Percentiles rank a stretch among this genome's conserved stretches.
These are phyloP conservation scores for Ophiostoma sp. DNA, from an alignment of 2,329 filamentous ascomycete species.

Conservation along the genomic window DNA sequence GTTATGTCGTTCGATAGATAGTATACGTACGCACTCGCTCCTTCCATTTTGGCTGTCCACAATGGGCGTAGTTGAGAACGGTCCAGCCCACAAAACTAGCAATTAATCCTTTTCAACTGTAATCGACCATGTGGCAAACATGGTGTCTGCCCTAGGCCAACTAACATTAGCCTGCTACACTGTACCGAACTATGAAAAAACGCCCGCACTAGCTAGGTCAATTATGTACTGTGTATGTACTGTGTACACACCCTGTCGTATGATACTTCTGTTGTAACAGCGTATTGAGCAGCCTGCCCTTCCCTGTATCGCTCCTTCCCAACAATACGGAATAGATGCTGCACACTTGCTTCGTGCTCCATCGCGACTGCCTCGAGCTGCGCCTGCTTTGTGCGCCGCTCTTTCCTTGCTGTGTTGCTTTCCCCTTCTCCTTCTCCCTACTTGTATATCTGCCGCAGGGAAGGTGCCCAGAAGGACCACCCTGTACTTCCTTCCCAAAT, in stretches of 20 bases:
- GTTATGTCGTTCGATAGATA: too few species aligned
- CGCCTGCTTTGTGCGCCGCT: not conserved
- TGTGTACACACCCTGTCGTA: too few species aligned
- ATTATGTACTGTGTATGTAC: too few species aligned
- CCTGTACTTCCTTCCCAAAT: constrained; percentile 2
- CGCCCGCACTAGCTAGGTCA: not conserved
- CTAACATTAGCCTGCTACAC: not conserved
- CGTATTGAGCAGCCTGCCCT: not conserved
- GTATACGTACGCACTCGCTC: not conserved
- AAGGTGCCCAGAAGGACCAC: not conserved
- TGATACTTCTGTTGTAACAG: too few species aligned
- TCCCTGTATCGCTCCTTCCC: constrained; percentile 1
- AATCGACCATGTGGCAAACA: constrained; percentile 8
- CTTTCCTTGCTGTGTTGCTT: not conserved
- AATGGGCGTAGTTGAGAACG: not conserved
- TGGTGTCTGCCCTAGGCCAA: not conserved
- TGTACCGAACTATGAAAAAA: not conserved
- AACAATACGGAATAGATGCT: constrained; percentile 9
- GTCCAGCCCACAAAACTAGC: not conserved
- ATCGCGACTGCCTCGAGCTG: not conserved
- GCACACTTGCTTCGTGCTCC: not conserved
- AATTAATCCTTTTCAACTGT: not conserved
- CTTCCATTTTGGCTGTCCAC: not conserved
- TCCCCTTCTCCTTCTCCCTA: too few species aligned
- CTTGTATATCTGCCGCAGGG: not conserved